Base-by-base conservation (phyloP, 192 early-diverging fungal genomes). In the Backusella australiensis region DNA sequence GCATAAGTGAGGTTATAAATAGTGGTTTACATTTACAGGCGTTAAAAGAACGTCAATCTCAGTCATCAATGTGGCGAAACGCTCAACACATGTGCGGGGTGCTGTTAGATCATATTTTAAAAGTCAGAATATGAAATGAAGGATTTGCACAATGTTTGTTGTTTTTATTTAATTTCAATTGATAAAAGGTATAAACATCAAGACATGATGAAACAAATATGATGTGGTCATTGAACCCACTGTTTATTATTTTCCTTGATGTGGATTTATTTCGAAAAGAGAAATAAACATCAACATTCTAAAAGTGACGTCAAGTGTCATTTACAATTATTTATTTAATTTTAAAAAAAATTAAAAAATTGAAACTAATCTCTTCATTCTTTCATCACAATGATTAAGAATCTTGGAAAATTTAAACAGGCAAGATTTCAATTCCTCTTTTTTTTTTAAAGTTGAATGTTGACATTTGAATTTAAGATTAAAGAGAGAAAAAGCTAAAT, bases 381-480 rank as follows among this genome's bases (percentile, higher is more conserved):
- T 63, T 63, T 63, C 53, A 56, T 56, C 53, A 39, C 38, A 23
- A 84, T 89, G 80, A 90, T 87, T 72, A 90, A 91, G 69, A 88
- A 88, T 44, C 82, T 92, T 80, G 90, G 86, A 69, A 92, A 90
- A 79, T 85, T 90, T 34, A 87, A 90, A 53, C 89, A 89, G 87
- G 90, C 88, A 85, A 82, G 53, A 56, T 56, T 26, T 56, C 21
- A 23, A n/a, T 63, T 63, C 12, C 3, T 29, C 12, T 26, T 26
- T 29, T 26, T 12, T 11, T 63, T 63, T 63, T 12, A 49, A 49
- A n/a, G 3, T 49, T 49, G 17, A 49, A 49, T 49, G 46, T 49
- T 19, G 46, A 49, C 46, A 49, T 49, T 49, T 49, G 46, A 49
- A 49, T 49, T 49, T 19, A 49, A 17, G 46, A 49, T n/a, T 49